phyloP scores from a whole-genome alignment of 805 yeast genomes.

The Zygosaccharomyces bisporus region DNA sequence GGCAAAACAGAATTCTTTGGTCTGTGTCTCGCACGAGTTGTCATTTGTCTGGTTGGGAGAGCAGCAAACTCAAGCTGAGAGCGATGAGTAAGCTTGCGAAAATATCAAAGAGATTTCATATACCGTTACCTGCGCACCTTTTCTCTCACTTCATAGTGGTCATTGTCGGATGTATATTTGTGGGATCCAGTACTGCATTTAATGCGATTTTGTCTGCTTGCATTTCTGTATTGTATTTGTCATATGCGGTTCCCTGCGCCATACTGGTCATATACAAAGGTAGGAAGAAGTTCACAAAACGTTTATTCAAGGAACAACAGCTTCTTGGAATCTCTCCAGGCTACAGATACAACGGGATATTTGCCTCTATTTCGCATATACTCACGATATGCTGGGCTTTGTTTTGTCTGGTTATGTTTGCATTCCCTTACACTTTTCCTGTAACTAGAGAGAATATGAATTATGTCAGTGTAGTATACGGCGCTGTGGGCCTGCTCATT shows the following conservation, averaged over 20 bases:
- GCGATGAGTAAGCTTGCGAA: conserved; percentile 13
- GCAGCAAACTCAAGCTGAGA: conserved; percentile 28
- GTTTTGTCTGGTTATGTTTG: conserved; percentile 48
- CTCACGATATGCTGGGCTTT: conserved; percentile 46
- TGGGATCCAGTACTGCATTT: conserved; percentile 66
- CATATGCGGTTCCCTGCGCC: conserved; percentile 53
- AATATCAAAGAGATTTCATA: conserved; percentile 45
- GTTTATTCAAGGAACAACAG: not conserved
- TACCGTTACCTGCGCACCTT: conserved; percentile 57
- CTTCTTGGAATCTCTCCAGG: conserved; percentile 1
- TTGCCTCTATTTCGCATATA: conserved; percentile 31
- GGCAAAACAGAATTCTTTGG: conserved; percentile 68
- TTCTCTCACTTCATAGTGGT: conserved; percentile 52
- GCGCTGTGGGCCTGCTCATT: conserved; percentile 17
- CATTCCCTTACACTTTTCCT: conserved; percentile 53
- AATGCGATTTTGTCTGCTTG: conserved; percentile 62
- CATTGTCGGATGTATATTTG: conserved; percentile 55
- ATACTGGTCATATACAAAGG: conserved; percentile 45
- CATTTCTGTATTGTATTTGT: conserved; percentile 52
- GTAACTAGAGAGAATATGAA: conserved; percentile 52
- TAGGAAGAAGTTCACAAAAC: conserved; percentile 33
- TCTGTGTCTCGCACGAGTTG: conserved; percentile 66
- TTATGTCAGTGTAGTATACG: conserved; percentile 47
- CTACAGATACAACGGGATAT: not conserved
- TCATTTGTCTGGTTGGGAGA: conserved; percentile 43